Evolutionary conservation across 1,139 yeast species (phyloP), one percentile per base, ranked within the genome.

Genomic region (Kluyveromyces sp.): DNA sequence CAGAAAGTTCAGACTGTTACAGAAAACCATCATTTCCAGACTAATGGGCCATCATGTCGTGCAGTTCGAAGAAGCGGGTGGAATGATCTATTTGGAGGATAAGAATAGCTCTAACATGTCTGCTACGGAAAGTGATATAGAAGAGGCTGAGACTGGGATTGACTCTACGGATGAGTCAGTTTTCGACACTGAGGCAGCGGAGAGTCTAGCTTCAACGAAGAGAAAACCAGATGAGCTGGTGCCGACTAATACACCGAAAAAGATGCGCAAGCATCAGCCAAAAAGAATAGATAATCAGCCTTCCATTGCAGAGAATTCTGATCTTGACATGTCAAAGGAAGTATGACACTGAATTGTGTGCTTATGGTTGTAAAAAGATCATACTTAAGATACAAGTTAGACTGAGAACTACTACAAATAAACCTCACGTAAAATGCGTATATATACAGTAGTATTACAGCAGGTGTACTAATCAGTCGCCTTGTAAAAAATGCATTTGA

Each of bases 61-160:
- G 7, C 49, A 48, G 19, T 44, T 52, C 15, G 52, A 49, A 3
- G 45, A 45, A 16, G 39, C 39, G 9, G 49, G 49, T 13, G 58
- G 57, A 15, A 38, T 49, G 28, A 44, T 60, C 9, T 59, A 54
- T 46, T 40, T 56, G 6, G 64, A 60, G 41, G 51, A 49, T 32
- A 51, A 47, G 36, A 40, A 45, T 11, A 41, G 42, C 13, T 36
- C 49, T 9, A 40, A 39, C 22, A 22, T 33, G n/a, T 35, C 45
- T 40, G 40, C 42, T 11, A 47, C 42, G 18, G 54, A 44, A 30
- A 47, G 45, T 33, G 17, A 13, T 33, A 19, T 6, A 13, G 36
- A 33, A 6, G 22, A 2, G 7, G 12, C 6, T 7, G 36, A 33
- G 9, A 11, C 6, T 11, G 30, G 15, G 4, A 30, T 15, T 11